phyloP scores from a whole-genome alignment of 164 flowering plant species.

The Houttuynia cordata region DNA sequence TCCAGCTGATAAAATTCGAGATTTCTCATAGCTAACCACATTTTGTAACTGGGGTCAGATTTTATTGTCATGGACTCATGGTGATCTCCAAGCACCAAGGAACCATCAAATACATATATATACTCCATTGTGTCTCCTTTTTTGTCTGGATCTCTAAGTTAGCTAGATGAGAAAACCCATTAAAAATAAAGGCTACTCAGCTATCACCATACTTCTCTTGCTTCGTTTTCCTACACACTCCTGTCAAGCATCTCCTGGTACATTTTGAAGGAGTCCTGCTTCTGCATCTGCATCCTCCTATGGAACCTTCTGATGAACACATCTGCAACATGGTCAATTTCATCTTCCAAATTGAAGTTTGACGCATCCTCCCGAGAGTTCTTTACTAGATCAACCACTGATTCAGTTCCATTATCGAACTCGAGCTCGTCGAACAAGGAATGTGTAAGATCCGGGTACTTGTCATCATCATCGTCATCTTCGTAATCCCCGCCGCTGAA shows the following conservation, averaged over 20 bases:
- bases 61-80: no score
- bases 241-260: slow-evolving; percentile 47
- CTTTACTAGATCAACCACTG: slow-evolving; percentile 53
- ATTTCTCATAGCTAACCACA: no score
- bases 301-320: slow-evolving; percentile 63
- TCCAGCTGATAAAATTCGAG: no score
- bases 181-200: neutral
- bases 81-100: no score
- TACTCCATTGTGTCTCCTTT: no score
- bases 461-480: slow-evolving; percentile 12
- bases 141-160: no score
- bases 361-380: slow-evolving; percentile 42
- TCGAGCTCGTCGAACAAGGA: slow-evolving; percentile 23
- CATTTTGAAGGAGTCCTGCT: slow-evolving; percentile 65
- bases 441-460: slow-evolving; percentile 45
- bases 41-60: no score
- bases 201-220: neutral
- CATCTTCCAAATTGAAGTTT: slow-evolving; percentile 57
- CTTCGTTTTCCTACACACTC: slow-evolving; percentile 15
- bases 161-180: no score
- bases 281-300: slow-evolving; percentile 54
- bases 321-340: slow-evolving; percentile 71
- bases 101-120: no score
- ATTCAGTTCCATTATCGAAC: slow-evolving; percentile 25
- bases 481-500: neutral